phyloP scores from a whole-genome alignment of 768 basidiomycete species.

The Tricholoma matsutake region DNA sequence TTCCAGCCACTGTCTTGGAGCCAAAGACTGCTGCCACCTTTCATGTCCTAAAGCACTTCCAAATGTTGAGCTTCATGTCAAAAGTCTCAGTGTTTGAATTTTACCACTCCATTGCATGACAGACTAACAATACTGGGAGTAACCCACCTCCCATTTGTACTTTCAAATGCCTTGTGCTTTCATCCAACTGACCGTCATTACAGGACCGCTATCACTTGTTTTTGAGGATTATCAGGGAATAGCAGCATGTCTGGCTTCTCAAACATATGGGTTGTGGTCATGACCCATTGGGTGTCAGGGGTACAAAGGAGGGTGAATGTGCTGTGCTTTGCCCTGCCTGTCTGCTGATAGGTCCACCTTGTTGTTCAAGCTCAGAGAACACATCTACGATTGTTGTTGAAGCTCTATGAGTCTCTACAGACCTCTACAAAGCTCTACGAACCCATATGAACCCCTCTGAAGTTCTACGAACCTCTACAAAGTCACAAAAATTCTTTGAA shows the following conservation, averaged over 20 bases:
- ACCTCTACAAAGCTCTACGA: too few relatives aligned
- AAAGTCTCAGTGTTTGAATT: constrained; percentile 13
- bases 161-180: not conserved
- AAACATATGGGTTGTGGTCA: constrained; percentile 20
- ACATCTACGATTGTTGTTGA: too few relatives aligned
- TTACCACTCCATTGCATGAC: constrained; percentile 7
- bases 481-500: too few relatives aligned
- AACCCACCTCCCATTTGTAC: not conserved
- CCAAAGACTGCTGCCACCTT: constrained; percentile 13
- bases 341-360: too few relatives aligned
- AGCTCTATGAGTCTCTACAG: too few relatives aligned
- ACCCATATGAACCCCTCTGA: too few relatives aligned
- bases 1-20: constrained; percentile 7
- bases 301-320: constrained; percentile 15
- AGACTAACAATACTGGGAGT: constrained; percentile 6
- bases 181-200: not conserved
- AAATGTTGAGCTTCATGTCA: constrained; percentile 10
- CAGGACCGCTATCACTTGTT: constrained; percentile 21
- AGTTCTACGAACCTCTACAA: too few relatives aligned
- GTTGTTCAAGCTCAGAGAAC: too few relatives aligned
- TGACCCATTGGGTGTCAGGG: constrained; percentile 11
- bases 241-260: constrained; percentile 15
- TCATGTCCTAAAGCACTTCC: constrained; percentile 5
- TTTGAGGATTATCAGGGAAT: constrained; percentile 16
- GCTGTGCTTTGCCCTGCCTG: constrained; percentile 27